Conservation (phyloP, 352 stramenopile species). For the Pythium scleroteichum region DNA sequence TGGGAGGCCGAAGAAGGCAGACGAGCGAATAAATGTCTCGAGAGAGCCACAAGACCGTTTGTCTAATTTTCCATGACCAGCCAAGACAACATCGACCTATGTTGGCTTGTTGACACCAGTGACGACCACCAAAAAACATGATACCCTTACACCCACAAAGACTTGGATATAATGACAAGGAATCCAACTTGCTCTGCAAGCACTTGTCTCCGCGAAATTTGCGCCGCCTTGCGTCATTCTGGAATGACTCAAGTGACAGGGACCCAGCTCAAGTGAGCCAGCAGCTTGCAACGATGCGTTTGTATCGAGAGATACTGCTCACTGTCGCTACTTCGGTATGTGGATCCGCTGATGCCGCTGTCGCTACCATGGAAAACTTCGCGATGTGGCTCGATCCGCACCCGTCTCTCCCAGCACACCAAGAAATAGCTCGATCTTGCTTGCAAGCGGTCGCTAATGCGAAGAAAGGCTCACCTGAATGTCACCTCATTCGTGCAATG, state of each 20-base stretch:
- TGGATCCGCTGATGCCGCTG: not conserved
- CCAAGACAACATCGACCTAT: no score
- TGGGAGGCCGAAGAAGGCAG: no score
- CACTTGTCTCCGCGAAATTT: not conserved
- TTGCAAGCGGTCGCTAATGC: not conserved
- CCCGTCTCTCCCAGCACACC: not conserved
- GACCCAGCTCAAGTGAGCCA: not conserved
- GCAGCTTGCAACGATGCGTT: constrained; percentile 1
- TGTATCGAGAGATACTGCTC: not conserved
- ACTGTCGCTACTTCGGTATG: not conserved
- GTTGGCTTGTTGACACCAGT: no score
- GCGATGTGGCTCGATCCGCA: not conserved
- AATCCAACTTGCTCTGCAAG: no score
- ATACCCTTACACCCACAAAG: no score
- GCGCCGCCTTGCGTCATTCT: not conserved
- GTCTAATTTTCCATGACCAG: no score
- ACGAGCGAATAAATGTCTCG: no score
- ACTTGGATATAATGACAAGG: no score
- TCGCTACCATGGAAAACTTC: not conserved
- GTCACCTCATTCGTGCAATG: constrained; percentile 1
- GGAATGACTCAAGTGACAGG: not conserved
- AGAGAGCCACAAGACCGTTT: no score
- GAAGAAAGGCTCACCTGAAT: constrained; percentile 6
- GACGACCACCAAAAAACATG: no score
- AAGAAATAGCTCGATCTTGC: not conserved